Base-by-base conservation (phyloP, 2,329 filamentous ascomycete species). In the Nothopassalora personata region DNA sequence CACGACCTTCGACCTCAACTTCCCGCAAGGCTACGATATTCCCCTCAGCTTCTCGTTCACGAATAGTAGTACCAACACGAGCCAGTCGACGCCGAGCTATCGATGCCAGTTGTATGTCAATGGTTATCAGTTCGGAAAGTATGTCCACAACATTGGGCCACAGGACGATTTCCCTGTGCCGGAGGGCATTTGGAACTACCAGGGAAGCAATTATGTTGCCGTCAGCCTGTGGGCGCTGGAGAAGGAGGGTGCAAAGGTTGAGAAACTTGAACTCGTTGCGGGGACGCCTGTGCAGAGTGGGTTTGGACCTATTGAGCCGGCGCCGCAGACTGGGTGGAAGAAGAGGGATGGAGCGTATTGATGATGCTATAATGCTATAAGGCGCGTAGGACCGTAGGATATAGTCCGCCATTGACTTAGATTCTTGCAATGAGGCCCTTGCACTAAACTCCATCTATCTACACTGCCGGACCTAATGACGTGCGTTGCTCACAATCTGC, bases 121-220 rank as follows among this genome's bases (percentile, higher is more conserved):
- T 66, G 89, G 89, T 1, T 91, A 86, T 72, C 88, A 91, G 71
- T 91, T 86, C 63, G 84, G 83, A 2, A 86, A 86, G 68, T 86
- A 82, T 61, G 75, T 83, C n/a, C 86, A 84, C 68, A 87, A 91
- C 63, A 79, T 91, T n/a, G 89, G 89, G 0, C 89, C 89, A 1
- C 88, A 93, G 74, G 84, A 80, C 0, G 77, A 72, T 1, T 92
- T 86, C 69, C 87, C 87, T 1, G 88, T 92, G 0, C 88, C 89
- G 0, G 83, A 90, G 74, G 87, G 88, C 23, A 82, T 92, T 23
- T 75, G 90, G 53, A 81, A 92, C 68, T 88, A 91, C 71, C 77
- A 79, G 4, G 88, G 88, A 0, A 80, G 78, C 33, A 93, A 93
- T 66, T 88, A 83, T 72, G 67, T 92, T 5, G 87, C 82, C 0